Conservation (phyloP, 1,284 basidiomycete genomes). For the Phellinidium pouzarii region DNA sequence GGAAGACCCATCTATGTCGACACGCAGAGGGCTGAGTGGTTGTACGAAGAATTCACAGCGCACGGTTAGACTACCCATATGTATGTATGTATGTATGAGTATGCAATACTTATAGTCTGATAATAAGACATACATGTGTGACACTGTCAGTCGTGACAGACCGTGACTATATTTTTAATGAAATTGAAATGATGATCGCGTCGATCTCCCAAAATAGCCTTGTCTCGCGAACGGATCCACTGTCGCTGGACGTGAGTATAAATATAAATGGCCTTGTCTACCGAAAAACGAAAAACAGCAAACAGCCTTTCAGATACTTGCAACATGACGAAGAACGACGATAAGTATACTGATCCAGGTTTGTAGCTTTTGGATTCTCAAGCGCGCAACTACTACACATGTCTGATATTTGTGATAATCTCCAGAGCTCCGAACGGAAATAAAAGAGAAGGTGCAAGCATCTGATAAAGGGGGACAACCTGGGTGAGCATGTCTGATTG, state of each 20-base stretch:
- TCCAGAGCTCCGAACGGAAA: constrained; percentile 15
- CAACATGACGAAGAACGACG: constrained; percentile 16
- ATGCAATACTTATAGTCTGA: too few relatives aligned
- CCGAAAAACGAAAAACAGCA: too few relatives aligned
- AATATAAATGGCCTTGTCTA: too few relatives aligned
- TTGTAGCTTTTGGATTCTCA: too few relatives aligned
- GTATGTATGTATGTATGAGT: neutral
- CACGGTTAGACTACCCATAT: neutral
- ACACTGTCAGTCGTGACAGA: too few relatives aligned
- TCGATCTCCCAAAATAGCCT: too few relatives aligned
- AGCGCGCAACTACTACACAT: neutral
- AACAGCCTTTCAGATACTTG: neutral
- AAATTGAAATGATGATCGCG: too few relatives aligned
- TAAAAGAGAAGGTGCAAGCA: constrained; percentile 15
- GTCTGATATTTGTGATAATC: neutral
- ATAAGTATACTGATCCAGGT: constrained; percentile 18
- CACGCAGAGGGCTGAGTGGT: constrained; percentile 1
- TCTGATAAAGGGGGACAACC: constrained; percentile 16
- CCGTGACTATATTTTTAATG: too few relatives aligned
- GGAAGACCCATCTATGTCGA: constrained; percentile 1
- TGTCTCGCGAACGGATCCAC: neutral
- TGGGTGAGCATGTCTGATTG: constrained; percentile 3
- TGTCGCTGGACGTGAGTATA: too few relatives aligned
- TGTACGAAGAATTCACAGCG: neutral
- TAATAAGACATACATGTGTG: neutral